Base-by-base conservation (phyloP, 2,329 filamentous ascomycete species). In the Alternaria burnsii region DNA sequence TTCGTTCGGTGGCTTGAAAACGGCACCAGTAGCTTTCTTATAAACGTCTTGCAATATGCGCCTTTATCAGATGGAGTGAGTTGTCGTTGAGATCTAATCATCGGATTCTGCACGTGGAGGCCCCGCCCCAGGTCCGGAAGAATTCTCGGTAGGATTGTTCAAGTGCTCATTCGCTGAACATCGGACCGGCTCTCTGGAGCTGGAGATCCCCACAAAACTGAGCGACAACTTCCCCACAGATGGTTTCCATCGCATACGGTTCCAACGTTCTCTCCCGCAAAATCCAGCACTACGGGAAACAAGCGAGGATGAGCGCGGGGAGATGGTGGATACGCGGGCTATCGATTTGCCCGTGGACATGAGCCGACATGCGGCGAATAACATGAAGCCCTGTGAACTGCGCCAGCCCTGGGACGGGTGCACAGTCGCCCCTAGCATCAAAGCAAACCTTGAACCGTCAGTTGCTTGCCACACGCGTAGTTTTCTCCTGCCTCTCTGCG, bases 241-340 rank as follows among this genome's bases (percentile, higher is more conserved):
- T 53, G 38, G 41, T 30, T 20, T 24, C n/a, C 48, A 41, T 53
- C 18, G 40, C 30, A 41, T 55, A 11, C 20, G 28, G 18, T 32
- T 55, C 43, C 43, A 53, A 44, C 48, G 22, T 42, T 38, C 41
- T 47, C 34, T 32, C 32, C 26, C 42, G 26, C 42, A n/a, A 32
- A 32, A 22, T 43, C 53, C 38, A 57, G 47, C 52, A 44, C 53
- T 52, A 32, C 56, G 48, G 52, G 47, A 36, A 34, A 24, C 56
- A 59, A 62, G 66, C 67, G 58, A 68, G 55, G 30, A 46, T 34
- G 38, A 41, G 43, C 41, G 59, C 59, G 61, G 58, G 63, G 56
- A 59, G 30, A 52, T 38, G 47, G 52, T 43, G 59, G 58, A 52
- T 44, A 48, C 44, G 61, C 46, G 61, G 30, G 40, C 65, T 59